These are phyloP conservation scores for Iris macrosiphon DNA, from an alignment of 106 monocot genomes.

Conservation along the genomic window DNA sequence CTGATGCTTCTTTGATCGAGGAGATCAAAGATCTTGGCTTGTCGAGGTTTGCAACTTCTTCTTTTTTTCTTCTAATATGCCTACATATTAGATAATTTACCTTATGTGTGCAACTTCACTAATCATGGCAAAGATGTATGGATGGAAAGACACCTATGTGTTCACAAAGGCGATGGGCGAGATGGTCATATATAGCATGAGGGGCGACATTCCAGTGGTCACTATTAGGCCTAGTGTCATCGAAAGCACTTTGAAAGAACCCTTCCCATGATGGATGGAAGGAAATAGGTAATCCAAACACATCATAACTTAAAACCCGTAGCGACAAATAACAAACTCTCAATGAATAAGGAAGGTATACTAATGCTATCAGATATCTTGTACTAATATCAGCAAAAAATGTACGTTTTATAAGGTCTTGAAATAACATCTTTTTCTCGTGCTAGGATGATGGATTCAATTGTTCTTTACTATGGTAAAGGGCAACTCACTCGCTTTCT, in stretches of 20 bases:
- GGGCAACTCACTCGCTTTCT: conserved; percentile 76
- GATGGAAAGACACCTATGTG: conserved; percentile 90
- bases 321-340: no score
- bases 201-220: conserved; percentile 79
- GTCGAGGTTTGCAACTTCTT: no score
- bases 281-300: conserved; percentile 92
- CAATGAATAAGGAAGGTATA: no score
- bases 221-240: conserved; percentile 76
- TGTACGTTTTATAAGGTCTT: no score
- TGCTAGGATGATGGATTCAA: conserved; percentile 94
- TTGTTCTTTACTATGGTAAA: conserved; percentile 83
- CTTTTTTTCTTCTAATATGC: no score
- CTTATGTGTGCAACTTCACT: no score
- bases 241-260: conserved; percentile 77
- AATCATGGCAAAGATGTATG: conserved; percentile 59
- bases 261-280: conserved; percentile 98
- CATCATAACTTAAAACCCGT: no score
- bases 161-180: conserved; percentile 98
- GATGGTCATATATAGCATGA: conserved; percentile 66
- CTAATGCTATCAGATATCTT: no score
- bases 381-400: no score
- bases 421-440: no score
- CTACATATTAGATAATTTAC: no score
- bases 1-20: conserved; percentile 21
- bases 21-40: conserved; percentile 74